phyloP scores from a whole-genome alignment of 2,329 filamentous ascomycete species.

The Penicillium sp. region DNA sequence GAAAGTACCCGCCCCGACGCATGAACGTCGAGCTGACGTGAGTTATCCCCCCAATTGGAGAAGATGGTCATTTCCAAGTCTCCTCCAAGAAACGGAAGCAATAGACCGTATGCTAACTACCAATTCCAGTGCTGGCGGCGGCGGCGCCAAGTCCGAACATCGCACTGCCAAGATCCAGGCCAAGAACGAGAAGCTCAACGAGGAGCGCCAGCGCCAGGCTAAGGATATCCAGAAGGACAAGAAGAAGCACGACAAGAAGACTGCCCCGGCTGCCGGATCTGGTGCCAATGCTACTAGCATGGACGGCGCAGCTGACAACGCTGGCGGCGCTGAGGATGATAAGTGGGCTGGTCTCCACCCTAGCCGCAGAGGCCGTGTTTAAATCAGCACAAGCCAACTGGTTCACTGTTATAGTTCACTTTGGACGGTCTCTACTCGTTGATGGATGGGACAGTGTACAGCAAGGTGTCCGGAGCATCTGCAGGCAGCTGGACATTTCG shows the following conservation, averaged over 20 bases:
- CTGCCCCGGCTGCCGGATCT: constrained; percentile 22
- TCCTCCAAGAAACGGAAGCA: background rate
- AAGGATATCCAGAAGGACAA: constrained; percentile 50
- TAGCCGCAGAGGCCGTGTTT: constrained; percentile 42
- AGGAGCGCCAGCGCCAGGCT: constrained; percentile 56
- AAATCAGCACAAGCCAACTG: background rate
- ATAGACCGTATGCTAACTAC: constrained; percentile 1
- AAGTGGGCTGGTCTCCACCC: constrained; percentile 43
- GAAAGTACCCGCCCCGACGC: constrained; percentile 58
- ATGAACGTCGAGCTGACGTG: constrained; percentile 93
- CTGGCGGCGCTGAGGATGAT: constrained; percentile 13
- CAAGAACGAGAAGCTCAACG: constrained; percentile 84
- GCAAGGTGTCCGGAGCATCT: constrained; percentile 4
- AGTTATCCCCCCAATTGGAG: constrained; percentile 34
- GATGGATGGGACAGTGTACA: background rate
- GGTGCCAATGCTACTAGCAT: constrained; percentile 20
- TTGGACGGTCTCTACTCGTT: background rate
- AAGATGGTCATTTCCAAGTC: background rate
- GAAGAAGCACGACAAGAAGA: constrained; percentile 29
- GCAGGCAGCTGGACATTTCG: constrained; percentile 1
- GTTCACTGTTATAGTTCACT: background rate
- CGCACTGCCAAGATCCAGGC: constrained; percentile 73
- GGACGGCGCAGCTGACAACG: constrained; percentile 11
- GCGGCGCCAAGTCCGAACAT: constrained; percentile 68
- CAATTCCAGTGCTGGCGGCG: constrained; percentile 65